phyloP scores from a whole-genome alignment of 2,329 filamentous ascomycete genomes.

The Sporothrix euskadiensis region DNA sequence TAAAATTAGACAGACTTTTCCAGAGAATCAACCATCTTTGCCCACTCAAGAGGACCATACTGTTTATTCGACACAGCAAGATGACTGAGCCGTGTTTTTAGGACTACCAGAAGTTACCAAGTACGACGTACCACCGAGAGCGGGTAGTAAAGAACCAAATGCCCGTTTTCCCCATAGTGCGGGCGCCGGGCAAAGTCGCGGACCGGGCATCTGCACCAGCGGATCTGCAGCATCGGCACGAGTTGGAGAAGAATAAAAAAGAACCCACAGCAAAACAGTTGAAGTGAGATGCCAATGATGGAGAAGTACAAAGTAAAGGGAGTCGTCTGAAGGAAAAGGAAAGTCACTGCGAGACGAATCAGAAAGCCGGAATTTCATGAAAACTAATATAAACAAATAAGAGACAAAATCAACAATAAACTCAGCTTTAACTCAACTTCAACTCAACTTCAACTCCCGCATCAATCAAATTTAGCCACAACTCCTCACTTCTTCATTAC shows the following conservation, averaged over 20 bases:
- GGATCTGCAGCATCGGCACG: not conserved
- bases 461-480: not conserved
- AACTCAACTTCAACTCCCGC: not conserved
- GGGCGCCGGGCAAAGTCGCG: conserved; percentile 6
- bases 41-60: no score
- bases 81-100: no score
- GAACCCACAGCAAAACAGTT: not conserved
- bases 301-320: not conserved
- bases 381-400: not conserved
- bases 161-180: not conserved
- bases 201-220: not conserved
- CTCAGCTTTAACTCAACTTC: not conserved
- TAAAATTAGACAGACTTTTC: no score
- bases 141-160: not conserved
- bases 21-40: no score
- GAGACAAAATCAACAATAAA: not conserved
- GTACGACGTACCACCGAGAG: no score
- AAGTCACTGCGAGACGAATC: not conserved
- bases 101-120: no score
- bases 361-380: not conserved
- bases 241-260: not conserved
- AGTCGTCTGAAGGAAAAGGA: not conserved
- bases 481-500: not conserved
- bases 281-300: not conserved
- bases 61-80: no score